Evolutionary conservation across 306 rosid species (phyloP).

Genomic region (Adenanthera pavonina): DNA sequence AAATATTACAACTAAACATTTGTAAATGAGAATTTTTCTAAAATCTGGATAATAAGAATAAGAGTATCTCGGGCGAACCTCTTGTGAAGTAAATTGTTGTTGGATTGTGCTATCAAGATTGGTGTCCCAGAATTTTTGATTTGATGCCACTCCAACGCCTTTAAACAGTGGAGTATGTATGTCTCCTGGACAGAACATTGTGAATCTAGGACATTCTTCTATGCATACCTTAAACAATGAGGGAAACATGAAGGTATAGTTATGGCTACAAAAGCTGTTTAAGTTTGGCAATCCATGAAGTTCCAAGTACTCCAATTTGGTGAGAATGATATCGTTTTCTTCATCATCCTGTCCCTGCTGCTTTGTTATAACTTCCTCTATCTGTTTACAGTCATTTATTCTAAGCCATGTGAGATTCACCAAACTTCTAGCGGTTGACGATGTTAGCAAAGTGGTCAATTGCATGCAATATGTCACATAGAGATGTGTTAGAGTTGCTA

Average conservation of each 20-base stretch:
- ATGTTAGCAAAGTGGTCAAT: neutral
- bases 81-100: neutral
- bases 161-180: neutral
- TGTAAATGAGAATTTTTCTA: no score
- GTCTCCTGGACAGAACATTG: neutral
- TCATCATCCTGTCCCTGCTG: neutral
- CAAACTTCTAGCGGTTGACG: neutral
- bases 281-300: neutral
- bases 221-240: neutral
- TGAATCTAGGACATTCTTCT: no score
- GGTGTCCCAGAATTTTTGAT: neutral
- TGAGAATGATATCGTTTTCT: neutral
- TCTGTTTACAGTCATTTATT: neutral
- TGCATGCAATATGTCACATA: fast-evolving
- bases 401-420: neutral
- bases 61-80: neutral
- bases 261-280: neutral
- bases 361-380: neutral
- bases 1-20: no score
- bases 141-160: neutral
- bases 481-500: neutral
- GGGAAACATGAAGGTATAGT: neutral
- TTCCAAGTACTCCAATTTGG: neutral
- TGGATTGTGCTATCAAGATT: neutral
- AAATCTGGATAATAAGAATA: neutral